Conservation (phyloP, 2,329 filamentous ascomycete genomes). For the Ascocoryne sarcoides region DNA sequence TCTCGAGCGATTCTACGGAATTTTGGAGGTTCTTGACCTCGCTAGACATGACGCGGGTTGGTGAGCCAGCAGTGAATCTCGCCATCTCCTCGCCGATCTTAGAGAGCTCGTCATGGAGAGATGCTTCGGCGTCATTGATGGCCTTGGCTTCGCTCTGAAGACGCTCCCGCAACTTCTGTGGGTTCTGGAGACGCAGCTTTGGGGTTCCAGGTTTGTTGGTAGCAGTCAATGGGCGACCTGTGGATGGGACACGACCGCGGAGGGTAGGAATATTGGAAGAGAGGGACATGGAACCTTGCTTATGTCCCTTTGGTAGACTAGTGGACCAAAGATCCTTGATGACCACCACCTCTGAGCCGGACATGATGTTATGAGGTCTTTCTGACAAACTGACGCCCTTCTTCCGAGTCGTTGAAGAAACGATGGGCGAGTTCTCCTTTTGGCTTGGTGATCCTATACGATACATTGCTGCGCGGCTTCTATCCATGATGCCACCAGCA, state of each 20-base stretch:
- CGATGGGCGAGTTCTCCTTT: constrained; percentile 22
- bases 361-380: constrained; percentile 25
- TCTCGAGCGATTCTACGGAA: constrained; percentile 60
- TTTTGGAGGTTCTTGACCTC: constrained; percentile 43
- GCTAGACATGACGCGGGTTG: no score
- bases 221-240: constrained; percentile 3
- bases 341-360: constrained; percentile 15
- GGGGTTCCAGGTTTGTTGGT: constrained; percentile 17
- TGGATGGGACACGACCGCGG: constrained; percentile 15
- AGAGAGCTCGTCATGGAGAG: constrained; percentile 65
- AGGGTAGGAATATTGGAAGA: constrained; percentile 28
- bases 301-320: constrained; percentile 17
- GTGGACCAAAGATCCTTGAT: constrained; percentile 24
- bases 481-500: constrained; percentile 20
- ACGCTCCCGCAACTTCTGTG: constrained; percentile 74
- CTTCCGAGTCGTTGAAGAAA: constrained; percentile 10
- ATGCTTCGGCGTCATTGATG: constrained; percentile 59
- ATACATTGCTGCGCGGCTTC: constrained; percentile 17
- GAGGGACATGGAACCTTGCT: constrained; percentile 19
- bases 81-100: constrained; percentile 77
- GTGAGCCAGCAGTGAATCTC: no score
- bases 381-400: constrained; percentile 23
- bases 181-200: constrained; percentile 57
- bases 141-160: constrained; percentile 73
- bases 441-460: constrained; percentile 20